phyloP scores from a whole-genome alignment of 345 rosid species.

The Garcia nutans region DNA sequence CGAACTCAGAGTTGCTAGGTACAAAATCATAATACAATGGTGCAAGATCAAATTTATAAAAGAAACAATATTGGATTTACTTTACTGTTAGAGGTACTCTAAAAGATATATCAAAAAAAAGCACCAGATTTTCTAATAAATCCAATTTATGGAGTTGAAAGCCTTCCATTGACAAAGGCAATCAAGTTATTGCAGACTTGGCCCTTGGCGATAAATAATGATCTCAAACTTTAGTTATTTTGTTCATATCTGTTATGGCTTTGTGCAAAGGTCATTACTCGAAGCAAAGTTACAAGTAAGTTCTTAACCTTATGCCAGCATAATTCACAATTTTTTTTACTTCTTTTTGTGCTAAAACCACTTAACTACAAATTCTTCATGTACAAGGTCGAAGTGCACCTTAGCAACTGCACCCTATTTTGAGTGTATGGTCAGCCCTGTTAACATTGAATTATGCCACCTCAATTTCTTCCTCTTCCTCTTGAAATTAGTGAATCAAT shows the following conservation, averaged over 20 bases:
- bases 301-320: conserved; percentile 81
- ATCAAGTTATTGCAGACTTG: background rate
- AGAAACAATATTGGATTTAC: conserved; percentile 8
- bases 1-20: conserved; percentile 17
- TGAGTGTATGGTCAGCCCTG: conserved; percentile 70
- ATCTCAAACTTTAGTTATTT: conserved; percentile 41
- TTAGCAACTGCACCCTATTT: conserved; percentile 97
- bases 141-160: too few relatives aligned
- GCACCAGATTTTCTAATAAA: too few relatives aligned
- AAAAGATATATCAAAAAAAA: background rate
- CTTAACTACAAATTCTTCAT: conserved; percentile 77
- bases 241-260: conserved; percentile 47
- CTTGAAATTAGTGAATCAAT: background rate
- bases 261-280: conserved; percentile 50
- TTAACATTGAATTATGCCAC: background rate
- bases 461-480: background rate
- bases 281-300: conserved; percentile 82
- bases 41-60: conserved; percentile 19
- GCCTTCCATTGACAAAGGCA: background rate
- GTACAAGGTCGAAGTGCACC: conserved; percentile 87
- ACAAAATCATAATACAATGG: conserved; percentile 12
- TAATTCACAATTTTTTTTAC: conserved; percentile 77
- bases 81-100: conserved; percentile 21
- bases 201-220: conserved; percentile 7
- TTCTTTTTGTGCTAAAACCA: conserved; percentile 89